Percentiles rank a stretch among this genome's conserved stretches.
These are phyloP conservation scores for Syzygium syzygioides DNA, from an alignment of 441 rosid genomes.

Conservation along the genomic window DNA sequence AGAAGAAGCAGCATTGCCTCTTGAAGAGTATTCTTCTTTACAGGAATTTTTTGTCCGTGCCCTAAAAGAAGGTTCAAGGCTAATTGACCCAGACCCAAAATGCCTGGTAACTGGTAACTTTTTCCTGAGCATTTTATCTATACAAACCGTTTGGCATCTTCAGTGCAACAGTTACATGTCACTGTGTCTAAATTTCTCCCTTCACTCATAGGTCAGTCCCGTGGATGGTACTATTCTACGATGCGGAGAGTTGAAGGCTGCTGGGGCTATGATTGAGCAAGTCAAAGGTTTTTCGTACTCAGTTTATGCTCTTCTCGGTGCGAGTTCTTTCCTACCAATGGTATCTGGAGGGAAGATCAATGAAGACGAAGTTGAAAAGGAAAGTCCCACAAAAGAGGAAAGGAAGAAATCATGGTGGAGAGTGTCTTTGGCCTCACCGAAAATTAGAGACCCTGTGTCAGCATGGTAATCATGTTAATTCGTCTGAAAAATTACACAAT, in stretches of 20 bases:
- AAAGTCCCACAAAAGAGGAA: slow-evolving; percentile 31
- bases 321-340: slow-evolving; percentile 58
- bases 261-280: slow-evolving; percentile 88
- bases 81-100: slow-evolving; percentile 70
- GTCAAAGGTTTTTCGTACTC: slow-evolving; percentile 95
- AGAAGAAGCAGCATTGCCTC: slow-evolving; percentile 84
- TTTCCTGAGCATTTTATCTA: slow-evolving; percentile 19
- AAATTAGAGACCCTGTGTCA: slow-evolving; percentile 44
- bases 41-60: slow-evolving; percentile 84
- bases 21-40: slow-evolving; percentile 68
- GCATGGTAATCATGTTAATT: slow-evolving; percentile 34
- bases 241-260: slow-evolving; percentile 75
- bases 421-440: slow-evolving; percentile 82
- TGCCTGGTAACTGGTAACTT: slow-evolving; percentile 96
- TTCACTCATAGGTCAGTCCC: slow-evolving; percentile 65
- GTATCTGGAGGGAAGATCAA: slow-evolving; percentile 35
- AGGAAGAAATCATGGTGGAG: slow-evolving; percentile 73
- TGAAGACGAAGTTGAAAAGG: slow-evolving; percentile 27
- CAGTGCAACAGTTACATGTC: slow-evolving; percentile 12
- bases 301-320: slow-evolving; percentile 81
- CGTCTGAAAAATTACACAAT: not conserved
- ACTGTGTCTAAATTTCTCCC: not conserved
- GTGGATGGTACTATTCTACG: slow-evolving; percentile 86
- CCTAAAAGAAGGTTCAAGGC: slow-evolving; percentile 87
- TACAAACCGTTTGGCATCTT: slow-evolving; percentile 12